Evolutionary conservation across 768 basidiomycete species (phyloP).

Genomic region (Gyrodon lividus): DNA sequence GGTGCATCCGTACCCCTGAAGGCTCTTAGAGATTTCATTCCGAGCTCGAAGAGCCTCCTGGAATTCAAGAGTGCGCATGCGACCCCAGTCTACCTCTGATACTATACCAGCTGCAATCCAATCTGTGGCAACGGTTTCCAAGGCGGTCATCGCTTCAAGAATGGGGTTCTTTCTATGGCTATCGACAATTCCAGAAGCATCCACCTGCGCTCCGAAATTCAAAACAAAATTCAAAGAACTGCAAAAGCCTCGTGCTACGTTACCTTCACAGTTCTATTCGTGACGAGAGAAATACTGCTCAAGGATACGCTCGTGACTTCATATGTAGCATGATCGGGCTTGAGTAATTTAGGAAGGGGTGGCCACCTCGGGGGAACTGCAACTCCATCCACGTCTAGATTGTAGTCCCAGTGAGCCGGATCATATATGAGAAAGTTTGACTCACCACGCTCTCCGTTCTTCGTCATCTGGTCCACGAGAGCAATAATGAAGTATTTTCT

Average conservation of each 20-base stretch:
- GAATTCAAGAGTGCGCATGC: conserved; percentile 84
- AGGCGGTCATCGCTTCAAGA: conserved; percentile 49
- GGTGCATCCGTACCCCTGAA: conserved; percentile 49
- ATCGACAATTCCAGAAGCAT: conserved; percentile 67
- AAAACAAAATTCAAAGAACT: not conserved
- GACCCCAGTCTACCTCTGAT: conserved; percentile 83
- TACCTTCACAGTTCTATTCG: conserved; percentile 76
- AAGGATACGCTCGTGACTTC: conserved; percentile 65
- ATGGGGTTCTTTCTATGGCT: conserved; percentile 61
- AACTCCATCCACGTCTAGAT: conserved; percentile 55
- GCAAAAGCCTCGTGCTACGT: conserved; percentile 43
- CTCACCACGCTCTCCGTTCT: conserved; percentile 53
- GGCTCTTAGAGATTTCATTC: conserved; percentile 43
- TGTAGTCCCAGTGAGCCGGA: not conserved
- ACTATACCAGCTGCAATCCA: conserved; percentile 50
- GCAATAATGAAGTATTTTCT: conserved; percentile 70
- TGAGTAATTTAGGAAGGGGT: conserved; percentile 46
- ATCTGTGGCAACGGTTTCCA: conserved; percentile 53
- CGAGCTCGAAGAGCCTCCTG: conserved; percentile 75
- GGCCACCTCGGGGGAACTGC: conserved; percentile 80
- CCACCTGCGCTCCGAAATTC: conserved; percentile 49
- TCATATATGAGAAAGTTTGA: not conserved
- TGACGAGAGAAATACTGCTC: conserved; percentile 74
- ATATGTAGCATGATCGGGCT: conserved; percentile 56
- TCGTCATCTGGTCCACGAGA: conserved; percentile 63